Base-by-base conservation (phyloP, 2,329 filamentous ascomycete species). In the Fusarium solani-melongenae region DNA sequence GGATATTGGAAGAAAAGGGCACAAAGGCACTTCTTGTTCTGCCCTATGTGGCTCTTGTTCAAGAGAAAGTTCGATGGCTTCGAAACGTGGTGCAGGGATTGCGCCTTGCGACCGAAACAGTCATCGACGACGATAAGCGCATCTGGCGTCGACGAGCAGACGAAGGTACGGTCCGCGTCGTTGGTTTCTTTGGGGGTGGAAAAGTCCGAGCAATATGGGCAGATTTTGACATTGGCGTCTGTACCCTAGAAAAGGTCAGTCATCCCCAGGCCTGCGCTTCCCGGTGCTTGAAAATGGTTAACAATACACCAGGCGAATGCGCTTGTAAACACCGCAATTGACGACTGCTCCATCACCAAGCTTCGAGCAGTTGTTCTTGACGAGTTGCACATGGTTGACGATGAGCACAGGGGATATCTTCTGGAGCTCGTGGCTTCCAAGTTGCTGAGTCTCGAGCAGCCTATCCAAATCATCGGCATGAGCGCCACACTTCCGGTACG, bases 361-460 rank as follows among this genome's bases (percentile, higher is more conserved):
- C 83, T 95, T 49, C 89, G 88, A 55, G 85, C 91, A 12, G 89
- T 94, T 20, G 92, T 95, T 15, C 84, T 95, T 36, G 93, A 95
- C 76, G 93, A 95, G 79, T 83, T 95, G n/a, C 93, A 95, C 79
- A 94, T 95, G 92, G 86, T 95, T 51, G 91, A 94, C 75, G 93
- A 95, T 78, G 91, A 92, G 70, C 88, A 92, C 73, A 89, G 93
- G 14, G 93, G 93, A 5, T 95, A 95, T 78, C 85, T 95, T 2
- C 84, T 95, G 63, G 93, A 95, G 78, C 84, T 95, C 7, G 89
- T 94, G 82, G 90, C 91, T 6, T 93, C 92, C 5, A 95, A 95
- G 77, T 78, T 95, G 33, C 82, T 94, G n/a, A 88, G 90, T 65
- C 82, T 95, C 24, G 91, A 89, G 29, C 89, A 93, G 66, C 82